Conservation (phyloP, 1,284 basidiomycete species). For the Ustanciosporium gigantosporum region DNA sequence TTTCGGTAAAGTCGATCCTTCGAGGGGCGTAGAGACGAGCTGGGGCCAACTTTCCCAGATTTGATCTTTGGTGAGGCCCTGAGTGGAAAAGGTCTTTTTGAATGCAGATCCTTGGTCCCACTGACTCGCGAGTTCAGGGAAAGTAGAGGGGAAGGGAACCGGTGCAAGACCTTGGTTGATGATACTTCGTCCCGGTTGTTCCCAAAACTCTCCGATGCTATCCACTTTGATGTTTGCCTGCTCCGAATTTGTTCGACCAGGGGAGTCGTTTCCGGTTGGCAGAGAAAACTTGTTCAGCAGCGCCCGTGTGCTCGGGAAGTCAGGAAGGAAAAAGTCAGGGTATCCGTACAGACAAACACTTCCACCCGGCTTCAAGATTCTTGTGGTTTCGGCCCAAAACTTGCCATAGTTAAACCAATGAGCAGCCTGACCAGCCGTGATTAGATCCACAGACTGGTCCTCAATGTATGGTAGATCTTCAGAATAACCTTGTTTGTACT, state of each 20-base stretch:
- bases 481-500: slow-evolving; percentile 66
- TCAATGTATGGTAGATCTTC: slow-evolving; percentile 68
- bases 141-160: slow-evolving; percentile 68
- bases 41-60: slow-evolving; percentile 24
- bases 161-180: slow-evolving; percentile 73
- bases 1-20: neutral
- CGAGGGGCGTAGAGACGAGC: slow-evolving; percentile 1
- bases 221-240: slow-evolving; percentile 28
- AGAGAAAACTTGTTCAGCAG: slow-evolving; percentile 70
- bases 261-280: slow-evolving; percentile 40
- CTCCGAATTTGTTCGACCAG: neutral
- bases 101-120: slow-evolving; percentile 22
- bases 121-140: slow-evolving; percentile 61
- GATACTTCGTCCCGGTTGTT: slow-evolving; percentile 77
- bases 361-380: slow-evolving; percentile 71
- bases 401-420: slow-evolving; percentile 83
- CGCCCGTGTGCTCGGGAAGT: slow-evolving; percentile 68
- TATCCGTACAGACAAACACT: slow-evolving; percentile 79
- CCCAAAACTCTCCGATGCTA: slow-evolving; percentile 76
- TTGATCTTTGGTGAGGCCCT: slow-evolving; percentile 6
- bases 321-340: slow-evolving; percentile 74
- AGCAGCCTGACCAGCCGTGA: slow-evolving; percentile 77
- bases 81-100: slow-evolving; percentile 22
- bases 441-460: slow-evolving; percentile 71
- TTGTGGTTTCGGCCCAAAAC: slow-evolving; percentile 72